Evolutionary conservation across 495 filamentous ascomycete genomes (phyloP), one percentile per base, ranked within the genome.

Genomic region (Trichoderma asperelloides): DNA sequence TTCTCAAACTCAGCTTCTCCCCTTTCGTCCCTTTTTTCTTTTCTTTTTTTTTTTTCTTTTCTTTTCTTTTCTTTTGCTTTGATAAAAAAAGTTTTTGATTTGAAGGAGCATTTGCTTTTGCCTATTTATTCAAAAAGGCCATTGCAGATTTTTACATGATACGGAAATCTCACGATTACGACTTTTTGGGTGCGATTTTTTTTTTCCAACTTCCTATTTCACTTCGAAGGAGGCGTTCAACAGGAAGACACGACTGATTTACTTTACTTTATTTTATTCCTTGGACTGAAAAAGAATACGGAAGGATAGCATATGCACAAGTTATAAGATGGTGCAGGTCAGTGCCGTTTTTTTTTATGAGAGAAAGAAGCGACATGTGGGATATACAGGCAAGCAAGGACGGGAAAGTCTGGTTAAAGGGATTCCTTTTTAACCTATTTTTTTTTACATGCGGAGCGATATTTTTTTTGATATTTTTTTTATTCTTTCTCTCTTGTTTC

Each of bases 121-220:
- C 2, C 13, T 28, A 25, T 1, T 16, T n/a, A n/a, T n/a, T 3
- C 11, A 30, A 11, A 25, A 37, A 37, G 33, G 33, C 33, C 7
- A 23, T 28, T 25, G 27, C 25, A 0, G 1, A 33, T 60, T 28
- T n/a, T 23, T 60, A 30, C 27, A 28, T 21, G 23, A 12, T 6
- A n/a, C 55, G 21, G 55, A 25, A 21, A 60, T 60, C 55, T 60
- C 55, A 60, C 55, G 55, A 60, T 60, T 60, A 60, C 27, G 55
- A 60, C 55, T 30, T 28, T 60, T 60, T 51, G 41, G 41, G 13
- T 45, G 41, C 41, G 41, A 21, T 21, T 51, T 51, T 25, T 51
- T n/a, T 51, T 8, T 21, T n/a, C 21, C 9, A 25, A 11, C 55
- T 60, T 21, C 27, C 43, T 47, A n/a, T 28, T 60, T 33, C 8